Percentiles rank a stretch among this genome's conserved stretches.
Evolutionary conservation across 2,329 filamentous ascomycete species (phyloP).

Genomic region (Botryotinia calthae): DNA sequence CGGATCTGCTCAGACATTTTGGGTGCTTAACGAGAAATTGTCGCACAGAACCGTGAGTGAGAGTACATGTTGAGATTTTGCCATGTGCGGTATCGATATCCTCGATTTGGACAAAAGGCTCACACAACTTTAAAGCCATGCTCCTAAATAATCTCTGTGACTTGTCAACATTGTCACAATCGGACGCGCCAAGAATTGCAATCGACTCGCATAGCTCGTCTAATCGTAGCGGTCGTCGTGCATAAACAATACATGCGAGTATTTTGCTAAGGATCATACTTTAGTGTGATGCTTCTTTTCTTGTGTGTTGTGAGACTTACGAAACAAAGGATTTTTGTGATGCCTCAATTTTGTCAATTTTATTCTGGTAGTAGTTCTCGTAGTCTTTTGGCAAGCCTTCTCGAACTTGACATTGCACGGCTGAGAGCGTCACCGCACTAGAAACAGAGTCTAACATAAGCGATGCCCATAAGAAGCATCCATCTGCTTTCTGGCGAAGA

Average conservation of each 20-base stretch:
- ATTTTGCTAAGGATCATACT: background rate
- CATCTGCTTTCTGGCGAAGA: slow-evolving; percentile 11
- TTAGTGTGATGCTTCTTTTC: background rate
- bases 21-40: slow-evolving; percentile 5
- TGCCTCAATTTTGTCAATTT: slow-evolving; percentile 7
- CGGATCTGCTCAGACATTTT: background rate
- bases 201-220: slow-evolving; percentile 17
- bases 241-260: slow-evolving; percentile 10
- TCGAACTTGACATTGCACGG: background rate
- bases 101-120: slow-evolving; percentile 10
- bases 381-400: background rate
- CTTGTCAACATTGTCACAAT: slow-evolving; percentile 1
- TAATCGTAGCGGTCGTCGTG: slow-evolving; percentile 2
- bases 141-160: background rate
- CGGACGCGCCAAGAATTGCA: background rate
- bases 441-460: slow-evolving; percentile 12
- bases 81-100: background rate
- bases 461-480: slow-evolving; percentile 13
- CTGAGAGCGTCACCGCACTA: background rate
- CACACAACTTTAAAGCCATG: slow-evolving; percentile 4
- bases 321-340: slow-evolving; percentile 1
- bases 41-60: slow-evolving; percentile 4
- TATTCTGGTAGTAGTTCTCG: slow-evolving; percentile 10
- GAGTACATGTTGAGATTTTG: slow-evolving; percentile 3
- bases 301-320: background rate